phyloP scores from a whole-genome alignment of 140 eudicot genomes.

The Cichorium intybus region DNA sequence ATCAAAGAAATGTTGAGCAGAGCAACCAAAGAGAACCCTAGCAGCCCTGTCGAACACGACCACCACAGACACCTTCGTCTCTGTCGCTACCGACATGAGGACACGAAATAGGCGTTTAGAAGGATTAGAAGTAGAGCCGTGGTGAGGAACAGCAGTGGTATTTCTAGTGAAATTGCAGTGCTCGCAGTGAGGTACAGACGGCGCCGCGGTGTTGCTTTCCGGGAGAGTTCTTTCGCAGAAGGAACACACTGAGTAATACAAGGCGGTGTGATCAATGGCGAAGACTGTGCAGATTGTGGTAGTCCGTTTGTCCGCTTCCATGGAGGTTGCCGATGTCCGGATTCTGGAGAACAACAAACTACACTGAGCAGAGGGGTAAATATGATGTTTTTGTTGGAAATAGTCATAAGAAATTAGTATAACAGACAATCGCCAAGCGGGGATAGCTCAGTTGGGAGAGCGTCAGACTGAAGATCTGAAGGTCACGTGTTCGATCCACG shows the following conservation, averaged over 20 bases:
- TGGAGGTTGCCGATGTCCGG: background rate
- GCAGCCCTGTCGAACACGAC: conserved; percentile 87
- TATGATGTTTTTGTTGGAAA: background rate
- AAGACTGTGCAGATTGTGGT: conserved; percentile 59
- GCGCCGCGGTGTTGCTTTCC: conserved; percentile 12
- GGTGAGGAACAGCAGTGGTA: conserved; percentile 17
- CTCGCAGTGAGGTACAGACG: conserved; percentile 40
- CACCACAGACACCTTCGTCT: conserved; percentile 70
- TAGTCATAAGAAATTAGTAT: too few relatives aligned
- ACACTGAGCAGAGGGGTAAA: background rate
- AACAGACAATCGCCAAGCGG: conserved; percentile 46
- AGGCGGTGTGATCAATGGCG: conserved; percentile 56
- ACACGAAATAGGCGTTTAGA: conserved; percentile 77
- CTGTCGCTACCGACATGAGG: conserved; percentile 81
- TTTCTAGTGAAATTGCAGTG: conserved; percentile 38
- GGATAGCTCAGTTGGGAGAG: conserved; percentile 99
- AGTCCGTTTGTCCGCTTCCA: conserved; percentile 38
- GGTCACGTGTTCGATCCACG: conserved; percentile 77
- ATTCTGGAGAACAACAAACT: background rate
- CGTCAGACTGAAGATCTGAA: conserved; percentile 87
- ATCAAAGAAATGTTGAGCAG: conserved; percentile 72
- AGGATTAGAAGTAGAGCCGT: conserved; percentile 21
- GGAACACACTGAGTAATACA: conserved; percentile 76
- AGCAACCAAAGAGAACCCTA: conserved; percentile 86
- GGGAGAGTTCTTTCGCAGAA: conserved; percentile 63